These are phyloP conservation scores for Trichophyton equinum DNA, from an alignment of 2,329 filamentous ascomycete species.

Conservation along the genomic window DNA sequence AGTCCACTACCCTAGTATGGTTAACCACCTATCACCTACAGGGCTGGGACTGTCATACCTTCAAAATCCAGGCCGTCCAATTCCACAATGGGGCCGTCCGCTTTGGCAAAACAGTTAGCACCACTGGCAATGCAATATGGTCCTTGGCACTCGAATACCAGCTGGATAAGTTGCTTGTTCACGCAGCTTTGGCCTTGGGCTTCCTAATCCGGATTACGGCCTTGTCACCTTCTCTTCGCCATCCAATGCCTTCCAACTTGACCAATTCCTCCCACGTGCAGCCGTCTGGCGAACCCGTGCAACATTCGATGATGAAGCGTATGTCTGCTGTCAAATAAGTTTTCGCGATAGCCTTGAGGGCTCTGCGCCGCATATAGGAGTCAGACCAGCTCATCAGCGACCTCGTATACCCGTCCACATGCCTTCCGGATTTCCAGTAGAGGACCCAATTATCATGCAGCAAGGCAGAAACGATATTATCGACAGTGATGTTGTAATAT, in stretches of 20 bases:
- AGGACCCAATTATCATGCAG: conserved; percentile 70
- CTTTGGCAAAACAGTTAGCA: not conserved
- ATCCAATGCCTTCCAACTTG: conserved; percentile 62
- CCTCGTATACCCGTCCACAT: conserved; percentile 68
- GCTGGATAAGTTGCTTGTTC: not conserved
- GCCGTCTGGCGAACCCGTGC: conserved; percentile 27
- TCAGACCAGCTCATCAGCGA: conserved; percentile 73
- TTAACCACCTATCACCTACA: not conserved
- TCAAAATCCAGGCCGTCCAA: not conserved
- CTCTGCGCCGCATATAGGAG: conserved; percentile 57
- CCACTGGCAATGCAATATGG: not conserved
- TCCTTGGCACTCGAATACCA: not conserved
- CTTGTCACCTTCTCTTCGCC: conserved; percentile 60
- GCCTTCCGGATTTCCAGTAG: conserved; percentile 59
- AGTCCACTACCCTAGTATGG: not conserved
- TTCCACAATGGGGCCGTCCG: not conserved
- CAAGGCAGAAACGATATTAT: conserved; percentile 55
- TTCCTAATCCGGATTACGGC: conserved; percentile 54
- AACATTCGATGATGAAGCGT: conserved; percentile 51
- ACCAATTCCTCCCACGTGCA: conserved; percentile 60
- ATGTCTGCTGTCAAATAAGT: conserved; percentile 68
- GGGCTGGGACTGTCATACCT: not conserved
- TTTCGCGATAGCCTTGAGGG: conserved; percentile 74
- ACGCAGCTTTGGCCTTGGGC: conserved; percentile 1
- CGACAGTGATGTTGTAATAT: conserved; percentile 55